Evolutionary conservation across 306 rosid species (phyloP), one percentile per base, ranked within the genome.

Genomic region (Ammopiptanthus mongolicus): DNA sequence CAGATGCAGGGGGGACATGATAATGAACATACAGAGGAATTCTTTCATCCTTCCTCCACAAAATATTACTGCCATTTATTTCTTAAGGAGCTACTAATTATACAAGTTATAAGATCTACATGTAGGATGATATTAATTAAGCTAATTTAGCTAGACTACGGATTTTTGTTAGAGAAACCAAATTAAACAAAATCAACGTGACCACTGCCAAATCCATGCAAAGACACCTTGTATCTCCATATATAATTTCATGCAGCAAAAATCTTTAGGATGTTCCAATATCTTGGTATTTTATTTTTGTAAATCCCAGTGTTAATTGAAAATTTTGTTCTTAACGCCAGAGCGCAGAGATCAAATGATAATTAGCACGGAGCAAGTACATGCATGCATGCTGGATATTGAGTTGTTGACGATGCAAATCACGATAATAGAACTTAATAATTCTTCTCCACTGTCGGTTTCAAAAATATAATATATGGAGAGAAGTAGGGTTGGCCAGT

Each of bases 371-470:
- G 42, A 66, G 28, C 28, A 76, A 76, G 73, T 15, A 51, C 44
- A 62, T 48, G 22, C 53, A 71, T 34, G 73, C 39, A 31, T 74
- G 62, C 31, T 31, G 44, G 47, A 48, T 28, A 51, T 48, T 65
- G 72, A 63, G 78, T 46, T 60, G 70, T 64, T 64, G 46, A 23
- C 2, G 33, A 29, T 75, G 56, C 37, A 64, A 22, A 36, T 52
- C 65, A 64, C 17, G 73, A 19, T 10, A 17, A 7, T 48, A 64
- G 13, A 47, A 39, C 25, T 42, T 42, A 44, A 44, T 59, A 22
- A 73, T 57, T 14, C 10, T 28, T 58, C 6, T 41, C 71, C 28
- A 42, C 36, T 59, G 69, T 59, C 58, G 46, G 58, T 42, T 57
- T 73, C 36, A 28, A 47, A 5, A 51, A 69, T 53, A 70, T 36